phyloP scores from a whole-genome alignment of 176 grass and related monocot genomes.

The Juncus inflexus region DNA sequence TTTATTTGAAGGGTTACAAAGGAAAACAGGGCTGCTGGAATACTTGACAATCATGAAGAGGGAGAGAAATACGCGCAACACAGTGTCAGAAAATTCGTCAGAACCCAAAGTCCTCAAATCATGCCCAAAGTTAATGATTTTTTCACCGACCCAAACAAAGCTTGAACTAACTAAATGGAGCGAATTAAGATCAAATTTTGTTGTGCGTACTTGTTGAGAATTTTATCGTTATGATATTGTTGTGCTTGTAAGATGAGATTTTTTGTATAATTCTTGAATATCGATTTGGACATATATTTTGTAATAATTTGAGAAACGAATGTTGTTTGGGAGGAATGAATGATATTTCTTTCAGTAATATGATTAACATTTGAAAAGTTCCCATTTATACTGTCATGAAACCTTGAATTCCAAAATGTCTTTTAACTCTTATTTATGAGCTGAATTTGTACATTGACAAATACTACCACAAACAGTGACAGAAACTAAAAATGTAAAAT shows the following conservation, averaged over 20 bases:
- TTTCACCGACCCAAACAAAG: constrained; percentile 31
- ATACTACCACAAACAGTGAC: too few species aligned
- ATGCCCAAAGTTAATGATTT: constrained; percentile 40
- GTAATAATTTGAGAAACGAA: background rate
- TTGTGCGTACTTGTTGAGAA: background rate
- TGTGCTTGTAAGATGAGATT: background rate
- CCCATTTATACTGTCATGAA: too few species aligned
- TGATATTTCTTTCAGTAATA: too few species aligned
- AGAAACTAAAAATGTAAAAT: too few species aligned
- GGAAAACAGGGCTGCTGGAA: constrained; percentile 50
- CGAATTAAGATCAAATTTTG: constrained; percentile 4
- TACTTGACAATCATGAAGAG: constrained; percentile 60
- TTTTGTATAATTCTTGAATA: constrained; percentile 5
- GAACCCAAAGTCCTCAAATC: constrained; percentile 38
- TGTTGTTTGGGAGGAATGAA: too few species aligned
- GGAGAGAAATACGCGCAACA: constrained; percentile 56
- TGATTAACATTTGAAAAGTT: too few species aligned
- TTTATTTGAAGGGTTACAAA: constrained; percentile 46
- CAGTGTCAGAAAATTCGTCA: constrained; percentile 42
- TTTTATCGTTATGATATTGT: background rate
- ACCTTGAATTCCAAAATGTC: too few species aligned
- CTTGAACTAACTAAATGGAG: background rate
- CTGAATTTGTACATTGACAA: too few species aligned
- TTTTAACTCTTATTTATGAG: too few species aligned
- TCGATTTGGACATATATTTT: background rate